Conservation (phyloP, 169 alveolate species). For the Cryptosporidium canis region DNA sequence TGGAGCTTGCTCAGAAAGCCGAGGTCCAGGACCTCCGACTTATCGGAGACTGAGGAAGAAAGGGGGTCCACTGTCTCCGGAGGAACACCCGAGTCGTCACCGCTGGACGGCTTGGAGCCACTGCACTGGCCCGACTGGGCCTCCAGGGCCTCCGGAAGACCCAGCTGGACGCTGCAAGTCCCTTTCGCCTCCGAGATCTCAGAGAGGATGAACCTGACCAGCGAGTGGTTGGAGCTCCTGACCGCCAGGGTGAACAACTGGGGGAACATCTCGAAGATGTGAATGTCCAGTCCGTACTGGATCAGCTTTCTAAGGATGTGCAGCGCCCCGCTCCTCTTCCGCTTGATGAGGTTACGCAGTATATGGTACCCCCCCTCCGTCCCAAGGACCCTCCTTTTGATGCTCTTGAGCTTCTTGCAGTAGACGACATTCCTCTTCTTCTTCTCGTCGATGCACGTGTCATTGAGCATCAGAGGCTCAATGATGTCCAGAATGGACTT, state of each 20-base stretch:
- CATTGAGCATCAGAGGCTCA: not conserved
- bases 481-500: constrained; percentile 5
- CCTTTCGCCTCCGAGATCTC: not conserved
- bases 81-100: too few relatives aligned
- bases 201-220: constrained; percentile 14
- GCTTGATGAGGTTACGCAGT: not conserved
- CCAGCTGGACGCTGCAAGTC: not conserved
- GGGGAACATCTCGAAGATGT: constrained; percentile 25
- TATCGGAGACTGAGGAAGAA: too few relatives aligned
- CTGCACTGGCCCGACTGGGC: not conserved
- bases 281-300: constrained; percentile 36
- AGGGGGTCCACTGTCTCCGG: too few relatives aligned
- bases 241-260: constrained; percentile 54
- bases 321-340: constrained; percentile 50
- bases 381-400: constrained; percentile 7
- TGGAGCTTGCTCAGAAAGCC: not conserved
- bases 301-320: constrained; percentile 14
- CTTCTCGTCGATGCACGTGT: not conserved
- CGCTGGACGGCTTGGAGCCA: not conserved
- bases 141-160: not conserved
- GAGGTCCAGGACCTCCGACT: not conserved
- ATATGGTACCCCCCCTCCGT: constrained; percentile 15
- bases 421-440: not conserved
- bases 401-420: constrained; percentile 4
- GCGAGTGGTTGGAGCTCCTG: constrained; percentile 21